phyloP scores from a whole-genome alignment of 108 stramenopile genomes.

The Skeletonema costatum region DNA sequence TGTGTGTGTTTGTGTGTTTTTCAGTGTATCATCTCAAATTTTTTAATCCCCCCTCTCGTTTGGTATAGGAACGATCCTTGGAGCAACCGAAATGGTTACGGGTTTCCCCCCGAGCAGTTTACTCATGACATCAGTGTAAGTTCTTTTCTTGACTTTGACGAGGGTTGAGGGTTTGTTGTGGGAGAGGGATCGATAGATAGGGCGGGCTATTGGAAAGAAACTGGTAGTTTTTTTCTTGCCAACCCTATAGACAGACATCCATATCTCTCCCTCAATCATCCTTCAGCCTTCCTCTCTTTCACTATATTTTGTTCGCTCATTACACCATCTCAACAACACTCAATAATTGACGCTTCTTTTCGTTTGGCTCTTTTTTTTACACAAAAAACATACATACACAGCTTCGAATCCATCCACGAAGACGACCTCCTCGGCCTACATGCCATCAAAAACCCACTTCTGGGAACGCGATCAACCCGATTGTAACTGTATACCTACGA shows the following conservation, averaged over 20 bases:
- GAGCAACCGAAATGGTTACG: constrained; percentile 79
- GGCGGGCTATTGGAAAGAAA: too few relatives aligned
- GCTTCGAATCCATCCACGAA: constrained; percentile 75
- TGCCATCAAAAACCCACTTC: constrained; percentile 80
- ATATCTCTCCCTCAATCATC: neutral
- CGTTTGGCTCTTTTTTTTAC: neutral
- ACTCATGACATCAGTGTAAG: constrained; percentile 83
- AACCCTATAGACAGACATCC: neutral
- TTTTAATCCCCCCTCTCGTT: constrained; percentile 6
- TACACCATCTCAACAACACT: neutral
- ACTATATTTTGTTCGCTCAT: neutral
- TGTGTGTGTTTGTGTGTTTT: neutral
- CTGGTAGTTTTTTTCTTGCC: neutral
- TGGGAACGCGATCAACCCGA: constrained; percentile 83
- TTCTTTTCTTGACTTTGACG: neutral
- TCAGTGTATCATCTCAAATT: neutral
- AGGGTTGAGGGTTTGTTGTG: neutral
- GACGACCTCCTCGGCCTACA: constrained; percentile 80
- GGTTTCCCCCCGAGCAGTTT: constrained; percentile 77
- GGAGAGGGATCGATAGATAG: neutral
- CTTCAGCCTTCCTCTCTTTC: neutral
- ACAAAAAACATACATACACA: neutral
- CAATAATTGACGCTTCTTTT: neutral
- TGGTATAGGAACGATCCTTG: constrained; percentile 76
- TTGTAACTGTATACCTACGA: constrained; percentile 71